Base-by-base conservation (phyloP, 2,329 filamentous ascomycete genomes). In the Alternaria sp. region DNA sequence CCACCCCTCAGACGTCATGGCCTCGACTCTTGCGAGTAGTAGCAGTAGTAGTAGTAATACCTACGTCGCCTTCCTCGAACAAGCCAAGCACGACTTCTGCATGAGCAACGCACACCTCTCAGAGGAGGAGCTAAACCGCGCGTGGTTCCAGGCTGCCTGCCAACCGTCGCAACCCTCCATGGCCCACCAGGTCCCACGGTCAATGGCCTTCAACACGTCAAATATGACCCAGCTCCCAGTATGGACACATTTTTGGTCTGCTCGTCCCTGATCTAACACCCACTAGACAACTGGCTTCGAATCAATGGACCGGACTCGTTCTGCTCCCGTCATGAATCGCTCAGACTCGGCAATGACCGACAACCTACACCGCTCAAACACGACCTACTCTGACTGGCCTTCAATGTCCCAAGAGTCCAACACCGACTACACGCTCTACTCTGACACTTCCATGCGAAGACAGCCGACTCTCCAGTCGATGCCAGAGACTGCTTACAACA, bases 41-140 rank as follows among this genome's bases (percentile, higher is more conserved):
- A 71, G 66, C 61, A 67, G 63, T 62, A 69, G 57, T 54, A 62
- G 28, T 59, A 54, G 44, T 54, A 59, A 59, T 54, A 60, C 61
- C 66, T 70, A 71, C 60, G 51, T 69, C 62, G 69, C 74, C 57
- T 69, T 75, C 67, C 71, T 82, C 61, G 72, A 79, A 58, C 74
- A 77, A 55, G 75, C 79, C 64, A 75, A 74, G 61, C 76, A 75
- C 54, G 67, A 77, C 17, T 78, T 82, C 70, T 80, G 73, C 74
- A 68, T 56, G 47, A 66, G 70, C 54, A 67, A 81, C 57, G 59
- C 71, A 46, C 66, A 76, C 57, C 74, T 80, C 47, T 68, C 79
- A 45, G 75, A 79, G 43, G 69, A 77, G 36, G 67, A 80, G 60
- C 76, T 75, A 60, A 74, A 79, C 47, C 61, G 69, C n/a, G 74